Conservation (phyloP, 2,329 filamentous ascomycete species). For the Rhynchosporium agropyri region DNA sequence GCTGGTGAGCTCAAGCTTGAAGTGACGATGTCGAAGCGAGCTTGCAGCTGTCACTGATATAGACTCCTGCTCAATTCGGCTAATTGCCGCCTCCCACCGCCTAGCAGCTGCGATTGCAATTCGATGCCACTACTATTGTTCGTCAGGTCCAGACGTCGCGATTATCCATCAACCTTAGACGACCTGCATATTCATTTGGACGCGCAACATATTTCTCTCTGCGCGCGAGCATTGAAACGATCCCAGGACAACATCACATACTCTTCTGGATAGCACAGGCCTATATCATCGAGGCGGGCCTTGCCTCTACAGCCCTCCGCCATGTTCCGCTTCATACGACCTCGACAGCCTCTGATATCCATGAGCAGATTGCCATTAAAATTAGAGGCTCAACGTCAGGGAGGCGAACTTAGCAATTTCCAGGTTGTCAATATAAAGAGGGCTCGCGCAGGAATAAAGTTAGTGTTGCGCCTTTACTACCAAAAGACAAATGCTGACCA, state of each 20-base stretch:
- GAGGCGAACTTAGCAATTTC: conserved; percentile 29
- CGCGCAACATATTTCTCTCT: background rate
- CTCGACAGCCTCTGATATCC: conserved; percentile 22
- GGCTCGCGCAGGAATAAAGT: conserved; percentile 28
- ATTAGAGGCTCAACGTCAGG: conserved; percentile 31
- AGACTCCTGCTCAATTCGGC: background rate
- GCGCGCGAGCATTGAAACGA: background rate
- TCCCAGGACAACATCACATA: background rate
- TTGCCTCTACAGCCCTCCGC: conserved; percentile 25
- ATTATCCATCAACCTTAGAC: background rate
- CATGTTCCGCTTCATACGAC: conserved; percentile 38
- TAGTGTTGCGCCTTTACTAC: conserved; percentile 8
- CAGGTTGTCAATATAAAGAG: conserved; percentile 38
- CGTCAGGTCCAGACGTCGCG: too few species aligned
- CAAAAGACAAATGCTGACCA: conserved; percentile 7
- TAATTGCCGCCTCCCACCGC: conserved; percentile 8
- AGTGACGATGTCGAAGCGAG: conserved; percentile 24
- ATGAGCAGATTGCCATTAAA: conserved; percentile 36
- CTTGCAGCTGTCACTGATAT: conserved; percentile 7
- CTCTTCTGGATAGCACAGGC: conserved; percentile 24
- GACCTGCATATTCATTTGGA: background rate
- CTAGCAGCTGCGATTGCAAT: background rate
- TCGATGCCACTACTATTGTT: background rate
- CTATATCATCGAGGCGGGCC: conserved; percentile 38
- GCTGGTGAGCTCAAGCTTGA: conserved; percentile 29